A percentile compares a stretch with the other conserved stretches of the same genome.
Conservation (phyloP, 2,329 filamentous ascomycete genomes). For the Stromatinia cepivora region DNA sequence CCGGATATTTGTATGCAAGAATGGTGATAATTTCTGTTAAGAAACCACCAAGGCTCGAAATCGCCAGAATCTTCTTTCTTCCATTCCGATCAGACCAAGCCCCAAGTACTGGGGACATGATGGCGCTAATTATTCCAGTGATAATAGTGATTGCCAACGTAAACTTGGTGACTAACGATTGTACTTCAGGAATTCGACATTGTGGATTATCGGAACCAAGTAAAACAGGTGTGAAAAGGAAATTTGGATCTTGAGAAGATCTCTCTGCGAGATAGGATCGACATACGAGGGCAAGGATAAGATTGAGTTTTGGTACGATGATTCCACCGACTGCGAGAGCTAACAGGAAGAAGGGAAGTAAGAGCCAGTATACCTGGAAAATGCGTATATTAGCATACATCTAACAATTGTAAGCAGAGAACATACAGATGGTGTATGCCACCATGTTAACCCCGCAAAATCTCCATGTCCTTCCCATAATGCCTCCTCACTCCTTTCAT, state of each 20-base stretch:
- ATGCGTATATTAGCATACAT: slow-evolving; percentile 35
- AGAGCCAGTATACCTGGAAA: slow-evolving; percentile 73
- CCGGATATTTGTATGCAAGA: slow-evolving; percentile 72
- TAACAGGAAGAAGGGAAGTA: slow-evolving; percentile 78
- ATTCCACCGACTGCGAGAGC: slow-evolving; percentile 84
- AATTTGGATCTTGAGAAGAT: slow-evolving; percentile 56
- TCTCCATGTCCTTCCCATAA: slow-evolving; percentile 56
- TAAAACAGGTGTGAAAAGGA: slow-evolving; percentile 62
- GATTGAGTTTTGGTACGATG: slow-evolving; percentile 81
- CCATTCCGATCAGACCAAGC: slow-evolving; percentile 85
- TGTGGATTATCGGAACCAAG: slow-evolving; percentile 72
- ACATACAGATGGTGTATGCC: slow-evolving; percentile 61
- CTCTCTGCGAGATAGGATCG: slow-evolving; percentile 75
- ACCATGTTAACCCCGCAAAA: slow-evolving; percentile 62
- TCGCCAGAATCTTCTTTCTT: slow-evolving; percentile 69
- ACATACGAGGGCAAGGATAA: slow-evolving; percentile 84
- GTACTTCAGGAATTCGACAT: slow-evolving; percentile 77
- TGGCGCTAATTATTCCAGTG: slow-evolving; percentile 73
- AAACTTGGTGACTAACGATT: slow-evolving; percentile 75
- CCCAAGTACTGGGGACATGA: slow-evolving; percentile 80
- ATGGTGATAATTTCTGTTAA: slow-evolving; percentile 75
- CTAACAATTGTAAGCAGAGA: background rate
- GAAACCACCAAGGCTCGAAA: slow-evolving; percentile 74
- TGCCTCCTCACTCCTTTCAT: slow-evolving; percentile 24
- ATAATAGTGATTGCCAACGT: slow-evolving; percentile 73